phyloP scores from a whole-genome alignment of 495 filamentous ascomycete species.

The Penicillium odoratum region DNA sequence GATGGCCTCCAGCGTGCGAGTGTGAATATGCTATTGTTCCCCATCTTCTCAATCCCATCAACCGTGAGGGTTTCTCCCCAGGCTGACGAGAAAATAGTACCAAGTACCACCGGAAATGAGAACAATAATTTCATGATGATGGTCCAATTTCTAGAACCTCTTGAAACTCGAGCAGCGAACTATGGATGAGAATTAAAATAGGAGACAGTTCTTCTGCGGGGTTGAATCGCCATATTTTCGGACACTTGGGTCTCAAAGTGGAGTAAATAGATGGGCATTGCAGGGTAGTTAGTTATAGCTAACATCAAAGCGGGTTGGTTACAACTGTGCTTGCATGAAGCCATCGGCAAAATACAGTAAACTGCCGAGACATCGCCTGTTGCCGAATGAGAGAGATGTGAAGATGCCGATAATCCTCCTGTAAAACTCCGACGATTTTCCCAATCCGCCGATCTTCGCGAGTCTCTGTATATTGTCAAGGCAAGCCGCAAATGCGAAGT shows the following conservation, averaged over 20 bases:
- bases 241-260: background rate
- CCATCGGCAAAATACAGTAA: background rate
- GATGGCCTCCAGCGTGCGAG: conserved; percentile 15
- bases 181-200: background rate
- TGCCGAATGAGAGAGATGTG: background rate
- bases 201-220: conserved; percentile 4
- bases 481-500: too few relatives aligned
- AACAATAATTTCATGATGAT: background rate
- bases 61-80: conserved; percentile 12
- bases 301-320: background rate
- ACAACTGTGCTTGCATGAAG: background rate
- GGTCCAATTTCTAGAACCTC: background rate
- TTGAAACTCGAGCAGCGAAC: background rate
- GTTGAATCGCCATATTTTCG: conserved; percentile 21
- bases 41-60: conserved; percentile 17
- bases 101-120: conserved; percentile 8
- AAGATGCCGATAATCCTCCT: background rate
- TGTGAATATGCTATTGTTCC: conserved; percentile 17
- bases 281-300: background rate
- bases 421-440: background rate
- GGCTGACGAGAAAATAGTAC: conserved; percentile 3
- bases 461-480: background rate
- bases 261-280: background rate
- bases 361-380: background rate
- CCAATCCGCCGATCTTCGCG: background rate